Evolutionary conservation across 106 monocot genomes (phyloP), one percentile per base, ranked within the genome.

Genomic region (Triglochin maritima): DNA sequence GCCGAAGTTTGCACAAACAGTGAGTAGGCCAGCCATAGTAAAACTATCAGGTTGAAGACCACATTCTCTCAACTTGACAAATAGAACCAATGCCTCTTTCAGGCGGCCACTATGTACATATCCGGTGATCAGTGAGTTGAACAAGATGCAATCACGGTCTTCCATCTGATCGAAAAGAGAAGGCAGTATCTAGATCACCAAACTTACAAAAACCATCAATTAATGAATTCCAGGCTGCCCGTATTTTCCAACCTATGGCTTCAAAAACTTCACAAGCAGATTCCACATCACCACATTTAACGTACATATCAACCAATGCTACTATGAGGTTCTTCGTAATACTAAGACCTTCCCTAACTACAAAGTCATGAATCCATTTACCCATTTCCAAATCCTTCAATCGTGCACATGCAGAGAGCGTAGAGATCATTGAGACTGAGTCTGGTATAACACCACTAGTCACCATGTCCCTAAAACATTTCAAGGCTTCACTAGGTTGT

Each of bases 121-220:
- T 9, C 88, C 88, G 0, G 81, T 79, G 43, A 88, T 88, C 85
- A 92, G 85, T 9, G 87, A 85, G 67, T 88, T 85, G 72, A 83
- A 88, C 48, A 83, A 66, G 74, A 88, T 78, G 54, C 85, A 9
- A 69, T 85, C 82, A 58, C 44, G 83, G 4, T 71, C 65, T 2
- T 58, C 58, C 83, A 85, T 83, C 49, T 77, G 69, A 63, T 88
- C 70, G 67, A 92, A 92, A 5, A 92, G 59, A 10, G 64, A 70
- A 0, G 53, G 87, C 92, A 11, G 43, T 48, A 41, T 83, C 76
- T 0, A 92, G 3, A 53, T 81, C 64, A 9, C 92, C 87, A 13
- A 75, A 53, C 50, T 88, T 92, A 72, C 87, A 92, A 62, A 85
- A 85, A 3, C 87, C 92, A 63, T 88, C 85, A 15, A 92, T 85